Percentiles rank a stretch among this genome's conserved stretches.
These are phyloP conservation scores for Rubia occidens DNA, from an alignment of 305 asterid species.

Conservation along the genomic window DNA sequence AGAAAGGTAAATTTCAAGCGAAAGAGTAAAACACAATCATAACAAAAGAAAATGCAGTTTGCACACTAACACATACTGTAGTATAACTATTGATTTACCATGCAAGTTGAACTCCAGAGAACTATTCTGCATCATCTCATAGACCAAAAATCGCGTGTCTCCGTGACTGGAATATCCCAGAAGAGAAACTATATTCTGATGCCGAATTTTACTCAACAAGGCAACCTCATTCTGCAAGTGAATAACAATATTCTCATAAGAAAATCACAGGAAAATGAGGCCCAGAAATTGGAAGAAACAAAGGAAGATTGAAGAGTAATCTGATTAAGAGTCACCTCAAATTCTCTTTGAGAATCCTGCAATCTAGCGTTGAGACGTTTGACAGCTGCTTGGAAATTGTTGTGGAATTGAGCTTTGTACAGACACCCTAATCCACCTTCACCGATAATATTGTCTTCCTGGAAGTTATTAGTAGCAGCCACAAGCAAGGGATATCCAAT, in stretches of 20 bases:
- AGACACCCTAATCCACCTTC: constrained; percentile 68
- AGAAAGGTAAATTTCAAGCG: not conserved
- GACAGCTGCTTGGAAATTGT: constrained; percentile 51
- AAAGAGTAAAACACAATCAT: not conserved
- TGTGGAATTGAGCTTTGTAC: constrained; percentile 61
- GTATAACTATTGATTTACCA: constrained; percentile 32
- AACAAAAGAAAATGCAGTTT: constrained; percentile 2
- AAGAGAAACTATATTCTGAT: constrained; percentile 74
- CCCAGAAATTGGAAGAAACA: not conserved
- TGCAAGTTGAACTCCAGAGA: constrained; percentile 71
- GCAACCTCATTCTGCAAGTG: constrained; percentile 72
- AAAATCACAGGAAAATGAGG: constrained; percentile 6
- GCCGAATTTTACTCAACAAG: constrained; percentile 59
- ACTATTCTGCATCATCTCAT: constrained; percentile 78
- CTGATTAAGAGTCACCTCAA: constrained; percentile 40
- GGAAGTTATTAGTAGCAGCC: constrained; percentile 70
- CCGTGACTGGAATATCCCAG: constrained; percentile 68
- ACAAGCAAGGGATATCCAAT: constrained; percentile 57
- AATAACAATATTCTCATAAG: not conserved
- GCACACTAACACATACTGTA: not conserved
- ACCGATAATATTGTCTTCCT: constrained; percentile 46
- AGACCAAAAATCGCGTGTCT: constrained; percentile 58
- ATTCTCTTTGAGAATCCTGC: constrained; percentile 52
- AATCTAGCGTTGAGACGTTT: constrained; percentile 48
- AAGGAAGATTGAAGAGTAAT: not conserved